phyloP scores from a whole-genome alignment of 208 protist species.

The Leishmania braziliensis region DNA sequence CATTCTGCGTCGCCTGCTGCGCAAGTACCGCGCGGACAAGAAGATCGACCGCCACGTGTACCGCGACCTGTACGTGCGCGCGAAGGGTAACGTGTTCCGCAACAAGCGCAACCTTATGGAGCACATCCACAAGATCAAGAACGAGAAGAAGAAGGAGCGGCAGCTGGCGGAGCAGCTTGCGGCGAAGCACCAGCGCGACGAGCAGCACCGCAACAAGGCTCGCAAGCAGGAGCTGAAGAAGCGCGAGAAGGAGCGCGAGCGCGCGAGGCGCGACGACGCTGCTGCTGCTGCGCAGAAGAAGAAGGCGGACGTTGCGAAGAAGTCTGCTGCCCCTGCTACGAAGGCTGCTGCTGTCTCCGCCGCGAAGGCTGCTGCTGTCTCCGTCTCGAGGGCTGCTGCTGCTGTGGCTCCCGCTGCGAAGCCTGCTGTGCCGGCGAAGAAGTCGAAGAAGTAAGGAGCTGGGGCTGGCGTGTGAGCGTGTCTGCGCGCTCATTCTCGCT shows the following conservation, averaged over 20 bases:
- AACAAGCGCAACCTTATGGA: slow-evolving; percentile 99
- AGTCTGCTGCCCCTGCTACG: slow-evolving; percentile 41
- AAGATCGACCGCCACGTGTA: slow-evolving; percentile 99
- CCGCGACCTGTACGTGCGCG: slow-evolving; percentile 97
- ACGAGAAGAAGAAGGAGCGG: slow-evolving; percentile 95
- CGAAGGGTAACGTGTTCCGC: slow-evolving; percentile 99
- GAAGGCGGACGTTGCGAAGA: slow-evolving; percentile 50
- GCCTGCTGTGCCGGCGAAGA: slow-evolving; percentile 26
- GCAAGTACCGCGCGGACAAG: slow-evolving; percentile 97
- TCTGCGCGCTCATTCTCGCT: not conserved
- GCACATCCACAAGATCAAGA: slow-evolving; percentile 98
- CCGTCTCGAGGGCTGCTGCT: slow-evolving; percentile 24
- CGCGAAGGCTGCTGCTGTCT: slow-evolving; percentile 59
- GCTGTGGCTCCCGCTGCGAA: slow-evolving; percentile 47
- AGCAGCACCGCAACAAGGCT: slow-evolving; percentile 73
- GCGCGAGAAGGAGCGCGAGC: slow-evolving; percentile 77
- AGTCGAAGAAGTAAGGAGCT: slow-evolving; percentile 40
- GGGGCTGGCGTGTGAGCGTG: not conserved
- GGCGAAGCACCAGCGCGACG: slow-evolving; percentile 70
- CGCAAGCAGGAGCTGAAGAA: slow-evolving; percentile 77
- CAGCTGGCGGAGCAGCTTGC: slow-evolving; percentile 91
- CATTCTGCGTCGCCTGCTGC: slow-evolving; percentile 96
- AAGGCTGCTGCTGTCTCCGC: slow-evolving; percentile 50
- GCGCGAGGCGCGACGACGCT: slow-evolving; percentile 65
- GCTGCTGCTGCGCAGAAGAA: slow-evolving; percentile 49